Base-by-base conservation (phyloP, 2,329 filamentous ascomycete species). In the Colletotrichum trifolii region DNA sequence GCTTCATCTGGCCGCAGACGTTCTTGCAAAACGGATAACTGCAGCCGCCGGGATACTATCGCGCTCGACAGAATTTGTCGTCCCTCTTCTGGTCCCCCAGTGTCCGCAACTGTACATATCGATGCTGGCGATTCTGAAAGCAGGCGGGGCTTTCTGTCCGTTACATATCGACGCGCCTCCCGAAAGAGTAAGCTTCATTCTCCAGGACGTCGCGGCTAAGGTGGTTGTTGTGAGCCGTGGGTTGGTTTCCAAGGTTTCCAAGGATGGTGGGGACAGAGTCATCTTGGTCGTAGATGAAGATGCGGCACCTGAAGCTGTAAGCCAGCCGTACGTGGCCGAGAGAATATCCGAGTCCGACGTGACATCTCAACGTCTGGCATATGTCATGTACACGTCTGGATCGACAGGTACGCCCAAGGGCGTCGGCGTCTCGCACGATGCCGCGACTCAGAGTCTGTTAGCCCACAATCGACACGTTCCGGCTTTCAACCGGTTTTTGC, bases 371-470 rank as follows among this genome's bases (percentile, higher is more conserved):
- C 79, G 85, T 65, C 75, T 94, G 33, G 93, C 94, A 33, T 97
- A 97, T 79, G 87, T 97, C 64, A 94, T 97, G 88, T 97, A 97
- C 75, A 97, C 94, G 1, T 96, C 93, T 49, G 94, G 94, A 3
- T 96, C 93, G 6, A 97, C 94, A 0, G 94, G 94, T 11, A 88
- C 89, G 5, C 94, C 94, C 0, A 97, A 97, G 79, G 94, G 94
- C 1, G 94, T 97, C 33, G 86, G 87, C 2, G 83, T 97, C 36
- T 93, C 93, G 36, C 94, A 97, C 77, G 79, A 83, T 35, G 92
- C 94, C 13, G 93, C 86, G 8, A 91, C 92, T 0, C 94, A 97
- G 75, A 93, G 91, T 61, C 78, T 97, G 8, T 83, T 97, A 47
- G 92, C 93, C 2, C 94, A 97, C 73, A 85, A 96, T 71, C 83